Base-by-base conservation (phyloP, 1,284 basidiomycete genomes). In the Amylostereum areolatum region DNA sequence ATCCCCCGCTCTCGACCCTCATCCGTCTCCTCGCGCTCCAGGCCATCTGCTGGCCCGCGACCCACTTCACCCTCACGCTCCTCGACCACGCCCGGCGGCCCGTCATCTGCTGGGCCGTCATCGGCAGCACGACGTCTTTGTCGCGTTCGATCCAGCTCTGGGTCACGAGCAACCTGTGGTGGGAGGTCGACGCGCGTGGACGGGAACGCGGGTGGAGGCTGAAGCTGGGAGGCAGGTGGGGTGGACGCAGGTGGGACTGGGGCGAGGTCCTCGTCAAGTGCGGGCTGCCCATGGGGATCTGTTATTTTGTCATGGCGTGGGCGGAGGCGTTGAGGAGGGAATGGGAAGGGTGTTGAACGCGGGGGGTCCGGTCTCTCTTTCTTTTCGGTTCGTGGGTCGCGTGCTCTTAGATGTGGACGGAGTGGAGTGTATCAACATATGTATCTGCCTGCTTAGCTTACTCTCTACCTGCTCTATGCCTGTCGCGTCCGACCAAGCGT, bases 1-100 rank as follows among this genome's bases (percentile, higher is more conserved):
- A 93, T 59, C 77, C 86, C 0, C 84, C 88, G 1, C 67, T 89
- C 28, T 76, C 90, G 2, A 88, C 90, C 3, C 78, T 93, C 47
- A 87, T 93, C 58, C 82, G 90, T 8, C 80, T 93, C 2, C 75
- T 92, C 43, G 89, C 85, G 0, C 70, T 93, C 1, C 90, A 93
- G 66, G 85, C 87, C 6, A 91, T 92, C 52, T 88, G 89, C 64
- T 93, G 91, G 90, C 89, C 89, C 2, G 84, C 89, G 7, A 92
- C 90, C 5, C 86, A 90, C 52, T 64, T 88, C 33, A 90, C 86
- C 1, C 76, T 92, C 24, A 74, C 70, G 36, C 64, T 90, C 39
- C 74, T 91, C 52, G 80, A 83, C 36, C 73, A 80, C 49, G 67
- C 70, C 12, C 67, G 65, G 46, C 75, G 89, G 8, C 91, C 91